Conservation (phyloP, 208 protist species). For the Eutreptiella sp. region DNA sequence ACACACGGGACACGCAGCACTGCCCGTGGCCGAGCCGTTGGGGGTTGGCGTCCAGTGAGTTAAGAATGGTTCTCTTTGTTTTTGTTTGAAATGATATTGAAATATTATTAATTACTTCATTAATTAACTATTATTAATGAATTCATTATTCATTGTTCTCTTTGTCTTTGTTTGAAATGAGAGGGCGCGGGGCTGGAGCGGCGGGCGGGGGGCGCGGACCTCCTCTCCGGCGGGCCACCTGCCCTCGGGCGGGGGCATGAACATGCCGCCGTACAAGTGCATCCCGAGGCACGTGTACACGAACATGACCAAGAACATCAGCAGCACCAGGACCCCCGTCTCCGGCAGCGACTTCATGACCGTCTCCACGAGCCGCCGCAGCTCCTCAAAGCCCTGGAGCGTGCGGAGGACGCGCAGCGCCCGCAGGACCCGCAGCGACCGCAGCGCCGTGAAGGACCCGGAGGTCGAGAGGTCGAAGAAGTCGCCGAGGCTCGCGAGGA, state of each 20-base stretch:
- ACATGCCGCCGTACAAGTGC: constrained; percentile 45
- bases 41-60: too few relatives aligned
- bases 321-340: constrained; percentile 31
- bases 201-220: too few relatives aligned
- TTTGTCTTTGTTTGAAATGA: too few relatives aligned
- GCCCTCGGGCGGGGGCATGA: not conserved
- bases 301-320: constrained; percentile 29
- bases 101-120: too few relatives aligned
- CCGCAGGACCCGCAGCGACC: constrained; percentile 45
- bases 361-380: constrained; percentile 20
- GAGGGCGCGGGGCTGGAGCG: constrained; percentile 3
- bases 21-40: too few relatives aligned
- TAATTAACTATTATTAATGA: too few relatives aligned
- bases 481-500: too few relatives aligned
- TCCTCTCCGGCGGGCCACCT: not conserved
- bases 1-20: too few relatives aligned
- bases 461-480: too few relatives aligned
- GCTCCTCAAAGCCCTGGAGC: constrained; percentile 27
- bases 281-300: constrained; percentile 53
- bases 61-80: too few relatives aligned
- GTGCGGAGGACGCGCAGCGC: constrained; percentile 24
- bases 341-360: constrained; percentile 6
- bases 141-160: too few relatives aligned
- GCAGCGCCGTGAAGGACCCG: constrained; percentile 37
- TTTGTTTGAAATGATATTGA: too few relatives aligned